phyloP scores from a whole-genome alignment of 2,329 filamentous ascomycete species.

The Cadophora sp. region DNA sequence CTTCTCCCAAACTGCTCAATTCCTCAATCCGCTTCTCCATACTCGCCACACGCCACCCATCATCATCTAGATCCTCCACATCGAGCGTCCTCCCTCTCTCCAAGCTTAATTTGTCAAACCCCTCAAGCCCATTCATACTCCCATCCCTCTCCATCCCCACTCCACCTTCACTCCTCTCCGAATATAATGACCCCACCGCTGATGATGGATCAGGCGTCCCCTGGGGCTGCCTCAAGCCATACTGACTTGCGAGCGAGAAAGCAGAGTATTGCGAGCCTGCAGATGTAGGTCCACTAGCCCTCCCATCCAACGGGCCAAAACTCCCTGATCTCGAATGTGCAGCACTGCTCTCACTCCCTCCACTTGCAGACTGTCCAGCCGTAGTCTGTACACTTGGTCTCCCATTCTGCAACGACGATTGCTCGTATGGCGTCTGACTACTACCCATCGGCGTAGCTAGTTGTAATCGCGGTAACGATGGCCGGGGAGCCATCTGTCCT shows the following conservation, averaged over 20 bases:
- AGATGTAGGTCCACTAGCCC: conserved; percentile 81
- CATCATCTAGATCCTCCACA: conserved; percentile 93
- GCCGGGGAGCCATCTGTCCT: conserved; percentile 46
- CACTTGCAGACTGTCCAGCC: conserved; percentile 72
- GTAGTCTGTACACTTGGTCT: conserved; percentile 51
- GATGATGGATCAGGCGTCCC: conserved; percentile 85
- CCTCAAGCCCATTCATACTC: conserved; percentile 77
- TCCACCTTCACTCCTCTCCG: conserved; percentile 78
- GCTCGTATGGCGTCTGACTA: conserved; percentile 74
- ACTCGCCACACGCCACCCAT: conserved; percentile 93
- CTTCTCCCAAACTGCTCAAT: conserved; percentile 88
- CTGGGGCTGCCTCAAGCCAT: conserved; percentile 71
- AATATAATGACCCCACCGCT: conserved; percentile 85
- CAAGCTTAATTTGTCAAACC: conserved; percentile 80
- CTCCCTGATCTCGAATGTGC: conserved; percentile 84
- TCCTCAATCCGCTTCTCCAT: conserved; percentile 87
- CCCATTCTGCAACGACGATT: conserved; percentile 48
- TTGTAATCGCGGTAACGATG: conserved; percentile 79
- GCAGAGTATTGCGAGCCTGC: conserved; percentile 88
- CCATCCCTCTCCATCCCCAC: conserved; percentile 82
- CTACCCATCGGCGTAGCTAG: conserved; percentile 90
- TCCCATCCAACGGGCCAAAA: conserved; percentile 78
- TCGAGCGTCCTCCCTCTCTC: conserved; percentile 86
- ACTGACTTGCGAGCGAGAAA: conserved; percentile 78
- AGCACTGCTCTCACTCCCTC: conserved; percentile 79